A percentile compares a stretch with the other conserved stretches of the same genome.
These are phyloP conservation scores for Trametes cubensis DNA, from an alignment of 768 basidiomycete genomes.

Conservation along the genomic window DNA sequence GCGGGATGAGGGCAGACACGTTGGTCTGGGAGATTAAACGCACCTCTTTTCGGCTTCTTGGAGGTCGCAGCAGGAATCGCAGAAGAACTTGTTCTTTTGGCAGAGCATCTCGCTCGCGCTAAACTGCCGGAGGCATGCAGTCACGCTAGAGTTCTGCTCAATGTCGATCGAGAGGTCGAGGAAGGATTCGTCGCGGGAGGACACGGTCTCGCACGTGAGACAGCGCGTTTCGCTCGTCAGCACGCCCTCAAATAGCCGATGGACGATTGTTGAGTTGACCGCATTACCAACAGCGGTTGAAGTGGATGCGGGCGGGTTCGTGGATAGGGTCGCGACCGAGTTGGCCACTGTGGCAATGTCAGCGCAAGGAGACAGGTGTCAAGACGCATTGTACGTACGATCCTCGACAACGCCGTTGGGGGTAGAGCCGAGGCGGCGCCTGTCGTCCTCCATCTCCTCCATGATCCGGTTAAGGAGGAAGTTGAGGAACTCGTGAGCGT, in stretches of 20 bases:
- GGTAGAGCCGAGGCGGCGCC: constrained; percentile 21
- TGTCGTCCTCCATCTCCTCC: constrained; percentile 86
- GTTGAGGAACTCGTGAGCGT: constrained; percentile 98
- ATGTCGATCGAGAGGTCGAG: constrained; percentile 99
- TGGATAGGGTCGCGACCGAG: constrained; percentile 59
- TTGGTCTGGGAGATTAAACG: constrained; percentile 27
- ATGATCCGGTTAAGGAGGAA: constrained; percentile 91
- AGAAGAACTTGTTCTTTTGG: constrained; percentile 98
- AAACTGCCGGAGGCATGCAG: constrained; percentile 94
- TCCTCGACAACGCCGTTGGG: constrained; percentile 50
- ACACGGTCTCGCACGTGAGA: constrained; percentile 94
- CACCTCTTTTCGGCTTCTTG: constrained; percentile 98
- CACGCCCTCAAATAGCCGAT: constrained; percentile 89
- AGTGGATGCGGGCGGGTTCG: constrained; percentile 48
- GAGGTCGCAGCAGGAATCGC: constrained; percentile 93
- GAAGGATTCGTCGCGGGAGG: constrained; percentile 92
- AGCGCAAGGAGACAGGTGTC: constrained; percentile 9
- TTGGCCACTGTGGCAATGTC: constrained; percentile 52
- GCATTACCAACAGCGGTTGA: constrained; percentile 39
- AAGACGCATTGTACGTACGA: constrained; percentile 49
- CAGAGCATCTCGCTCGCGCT: constrained; percentile 98
- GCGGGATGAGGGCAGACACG: neutral
- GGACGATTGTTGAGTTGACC: constrained; percentile 70
- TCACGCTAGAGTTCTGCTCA: constrained; percentile 96
- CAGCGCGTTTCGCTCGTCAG: constrained; percentile 98